Percentiles rank a stretch among this genome's conserved stretches.
Evolutionary conservation across 345 rosid genomes (phyloP).

Genomic region (Theobroma cacao): DNA sequence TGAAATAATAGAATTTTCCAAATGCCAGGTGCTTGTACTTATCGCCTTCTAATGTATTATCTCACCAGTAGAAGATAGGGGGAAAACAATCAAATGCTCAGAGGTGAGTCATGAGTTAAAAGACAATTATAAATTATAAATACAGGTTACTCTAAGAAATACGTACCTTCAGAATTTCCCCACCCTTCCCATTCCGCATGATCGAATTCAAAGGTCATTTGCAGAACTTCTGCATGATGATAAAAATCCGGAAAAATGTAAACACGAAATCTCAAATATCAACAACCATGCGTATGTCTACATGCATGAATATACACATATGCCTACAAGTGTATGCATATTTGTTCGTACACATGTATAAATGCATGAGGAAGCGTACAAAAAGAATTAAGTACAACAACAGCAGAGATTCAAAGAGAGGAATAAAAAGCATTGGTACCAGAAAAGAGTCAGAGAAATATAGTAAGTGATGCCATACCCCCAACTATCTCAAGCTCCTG

Average conservation of each 20-base stretch:
- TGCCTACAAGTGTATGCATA: background rate
- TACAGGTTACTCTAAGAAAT: conserved; percentile 12
- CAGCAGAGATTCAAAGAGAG: background rate
- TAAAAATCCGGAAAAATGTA: conserved; percentile 11
- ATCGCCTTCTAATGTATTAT: background rate
- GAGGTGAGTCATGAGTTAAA: background rate
- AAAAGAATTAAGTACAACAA: conserved; percentile 8
- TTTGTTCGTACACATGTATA: background rate
- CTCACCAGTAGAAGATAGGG: background rate
- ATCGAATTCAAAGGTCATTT: conserved; percentile 61
- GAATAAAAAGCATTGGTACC: background rate
- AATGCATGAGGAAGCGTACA: background rate
- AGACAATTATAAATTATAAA: conserved; percentile 7
- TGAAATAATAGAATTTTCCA: background rate
- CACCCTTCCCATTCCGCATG: conserved; percentile 42
- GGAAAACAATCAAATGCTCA: background rate
- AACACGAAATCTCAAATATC: background rate
- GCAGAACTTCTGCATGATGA: conserved; percentile 65
- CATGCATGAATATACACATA: background rate
- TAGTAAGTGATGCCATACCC: conserved; percentile 43
- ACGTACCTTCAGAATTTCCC: conserved; percentile 59
- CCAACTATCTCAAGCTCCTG: conserved; percentile 76
- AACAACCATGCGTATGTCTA: background rate
- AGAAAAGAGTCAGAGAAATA: background rate
- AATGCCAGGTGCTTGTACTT: background rate